Base-by-base conservation (phyloP, 1,284 basidiomycete genomes). In the Ganoderma boninense region DNA sequence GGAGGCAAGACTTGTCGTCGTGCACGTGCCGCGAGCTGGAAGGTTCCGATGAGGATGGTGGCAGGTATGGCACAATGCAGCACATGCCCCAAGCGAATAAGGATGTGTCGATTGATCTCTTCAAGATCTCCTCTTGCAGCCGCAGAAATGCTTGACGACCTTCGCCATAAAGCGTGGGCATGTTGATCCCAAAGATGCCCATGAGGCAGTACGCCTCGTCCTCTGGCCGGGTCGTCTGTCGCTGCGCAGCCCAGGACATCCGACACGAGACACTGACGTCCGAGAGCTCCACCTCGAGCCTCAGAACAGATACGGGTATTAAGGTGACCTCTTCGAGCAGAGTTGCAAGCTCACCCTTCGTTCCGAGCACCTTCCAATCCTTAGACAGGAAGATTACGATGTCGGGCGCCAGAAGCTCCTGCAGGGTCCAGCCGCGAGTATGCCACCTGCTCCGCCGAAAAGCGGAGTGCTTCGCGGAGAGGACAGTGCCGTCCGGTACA, bases 41-140 rank as follows among this genome's bases (percentile, higher is more conserved):
- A 6, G 57, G 40, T 20, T 35, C 29, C 16, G 57, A 11, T 8
- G 57, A n/a, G 6, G 35, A 35, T 40, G 57, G 57, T 11, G 20
- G 57, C 6, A 60, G 3, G n/a, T 35, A 60, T 20, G 32, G 57
- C 35, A 60, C 57, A 2, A 40, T 20, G 20, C 57, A 60, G 8
- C 57, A 60, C 57, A 38, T 35, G 20, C 57, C 57, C 57, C 57
- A 60, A 18, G 57, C 57, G 13, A 60, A 60, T 20, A 60, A 23
- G 20, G 57, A 60, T 4, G 57, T 60, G 35, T 60, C 57, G n/a
- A 60, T 60, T 13, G 57, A 60, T 40, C 57, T 35, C 35, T 60
- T 60, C 57, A 60, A n/a, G 35, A 60, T 60, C 20, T 60, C 57
- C 57, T 60, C 57, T 40, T 60, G 57, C 8, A 60, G 57, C 57